Conservation (phyloP, 257 asterid genomes). For the Solanum virginianum region DNA sequence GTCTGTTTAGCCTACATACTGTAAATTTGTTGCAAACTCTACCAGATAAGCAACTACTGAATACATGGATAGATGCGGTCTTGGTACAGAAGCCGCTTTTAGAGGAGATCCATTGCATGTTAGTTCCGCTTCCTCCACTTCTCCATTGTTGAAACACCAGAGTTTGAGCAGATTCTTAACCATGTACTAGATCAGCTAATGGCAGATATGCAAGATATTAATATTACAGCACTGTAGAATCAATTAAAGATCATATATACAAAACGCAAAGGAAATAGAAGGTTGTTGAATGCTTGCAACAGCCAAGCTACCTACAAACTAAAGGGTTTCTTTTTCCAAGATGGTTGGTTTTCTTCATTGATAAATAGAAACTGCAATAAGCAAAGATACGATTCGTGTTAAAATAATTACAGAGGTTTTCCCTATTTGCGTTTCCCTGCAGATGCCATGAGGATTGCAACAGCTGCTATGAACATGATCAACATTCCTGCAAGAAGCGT, state of each 20-base stretch:
- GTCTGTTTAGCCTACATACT: neutral
- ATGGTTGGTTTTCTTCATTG: neutral
- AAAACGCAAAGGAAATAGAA: neutral
- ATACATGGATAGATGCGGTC: neutral
- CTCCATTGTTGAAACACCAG: neutral
- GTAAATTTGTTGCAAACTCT: neutral
- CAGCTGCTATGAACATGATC: conserved; percentile 72
- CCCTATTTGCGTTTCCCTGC: conserved; percentile 49
- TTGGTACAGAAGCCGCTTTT: too few species aligned
- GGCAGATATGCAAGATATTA: neutral
- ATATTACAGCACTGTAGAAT: too few species aligned
- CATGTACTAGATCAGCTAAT: neutral
- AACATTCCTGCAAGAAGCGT: conserved; percentile 49
- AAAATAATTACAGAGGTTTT: too few species aligned
- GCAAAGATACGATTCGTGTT: neutral
- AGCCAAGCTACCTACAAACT: neutral
- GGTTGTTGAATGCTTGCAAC: neutral
- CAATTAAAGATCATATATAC: too few species aligned
- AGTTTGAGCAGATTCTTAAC: neutral
- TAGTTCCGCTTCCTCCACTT: neutral
- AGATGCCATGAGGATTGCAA: conserved; percentile 81
- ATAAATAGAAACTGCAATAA: neutral
- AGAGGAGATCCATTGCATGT: too few species aligned
- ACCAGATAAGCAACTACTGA: neutral
- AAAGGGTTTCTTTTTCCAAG: neutral